A percentile compares a stretch with the other conserved stretches of the same genome.
These are phyloP conservation scores for Ambrosiella cleistominuta DNA, from an alignment of 2,329 filamentous ascomycete species.

Conservation along the genomic window DNA sequence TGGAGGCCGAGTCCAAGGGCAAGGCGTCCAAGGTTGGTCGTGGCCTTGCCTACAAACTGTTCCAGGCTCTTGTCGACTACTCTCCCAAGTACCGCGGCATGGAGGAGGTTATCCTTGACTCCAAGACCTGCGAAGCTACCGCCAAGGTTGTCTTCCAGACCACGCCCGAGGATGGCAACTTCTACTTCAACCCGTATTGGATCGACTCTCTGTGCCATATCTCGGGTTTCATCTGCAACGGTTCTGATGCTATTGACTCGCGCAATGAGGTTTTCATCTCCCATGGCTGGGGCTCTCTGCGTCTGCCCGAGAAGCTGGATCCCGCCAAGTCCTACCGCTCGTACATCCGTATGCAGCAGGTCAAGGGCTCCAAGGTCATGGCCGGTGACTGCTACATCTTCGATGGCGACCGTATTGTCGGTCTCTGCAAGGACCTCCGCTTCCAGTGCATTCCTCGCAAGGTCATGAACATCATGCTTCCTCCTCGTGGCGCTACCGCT, in stretches of 20 bases:
- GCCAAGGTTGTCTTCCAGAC: constrained; percentile 33
- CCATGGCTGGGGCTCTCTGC: constrained; percentile 39
- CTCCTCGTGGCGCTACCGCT: constrained; percentile 31
- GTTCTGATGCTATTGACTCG: constrained; percentile 36
- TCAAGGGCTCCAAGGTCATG: constrained; percentile 32
- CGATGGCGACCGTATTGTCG: constrained; percentile 32
- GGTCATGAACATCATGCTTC: constrained; percentile 48
- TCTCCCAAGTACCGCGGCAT: constrained; percentile 36
- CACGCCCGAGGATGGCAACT: constrained; percentile 29
- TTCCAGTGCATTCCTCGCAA: constrained; percentile 51
- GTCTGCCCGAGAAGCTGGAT: constrained; percentile 30
- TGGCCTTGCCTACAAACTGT: constrained; percentile 61
- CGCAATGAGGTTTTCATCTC: constrained; percentile 39
- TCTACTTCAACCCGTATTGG: constrained; percentile 39
- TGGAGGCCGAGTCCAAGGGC: constrained; percentile 43
- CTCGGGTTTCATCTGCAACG: constrained; percentile 44
- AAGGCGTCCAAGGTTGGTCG: constrained; percentile 56
- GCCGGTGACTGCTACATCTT: constrained; percentile 37
- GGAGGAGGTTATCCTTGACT: constrained; percentile 38
- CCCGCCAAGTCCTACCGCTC: constrained; percentile 32
- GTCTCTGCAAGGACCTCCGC: constrained; percentile 37
- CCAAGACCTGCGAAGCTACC: constrained; percentile 36
- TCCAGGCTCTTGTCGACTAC: constrained; percentile 39
- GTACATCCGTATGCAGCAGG: constrained; percentile 40
- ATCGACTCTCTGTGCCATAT: constrained; percentile 42